Evolutionary conservation across 2,329 filamentous ascomycete genomes (phyloP).

Genomic region (Fusarium sp.): DNA sequence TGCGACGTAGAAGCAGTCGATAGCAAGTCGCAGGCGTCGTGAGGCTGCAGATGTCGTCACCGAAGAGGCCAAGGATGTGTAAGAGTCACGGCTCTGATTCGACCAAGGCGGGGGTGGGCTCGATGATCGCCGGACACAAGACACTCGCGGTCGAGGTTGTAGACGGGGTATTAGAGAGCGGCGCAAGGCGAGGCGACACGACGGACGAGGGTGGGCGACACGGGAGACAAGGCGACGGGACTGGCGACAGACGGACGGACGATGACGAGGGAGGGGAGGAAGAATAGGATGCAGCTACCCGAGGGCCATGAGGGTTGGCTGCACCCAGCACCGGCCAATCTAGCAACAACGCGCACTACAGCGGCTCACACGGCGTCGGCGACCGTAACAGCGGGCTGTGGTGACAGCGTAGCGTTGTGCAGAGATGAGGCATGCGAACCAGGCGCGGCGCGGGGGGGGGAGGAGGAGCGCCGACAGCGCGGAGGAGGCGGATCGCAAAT

Average conservation of each 20-base stretch:
- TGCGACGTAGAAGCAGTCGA: conserved; percentile 43
- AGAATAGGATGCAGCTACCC: conserved; percentile 45
- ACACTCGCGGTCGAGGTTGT: conserved; percentile 14
- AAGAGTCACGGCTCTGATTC: conserved; percentile 33
- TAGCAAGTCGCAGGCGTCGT: conserved; percentile 29
- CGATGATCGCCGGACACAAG: conserved; percentile 30
- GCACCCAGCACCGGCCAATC: conserved; percentile 35
- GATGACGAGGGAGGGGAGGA: conserved; percentile 22
- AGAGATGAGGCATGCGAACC: conserved; percentile 52
- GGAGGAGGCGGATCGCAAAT: conserved; percentile 30
- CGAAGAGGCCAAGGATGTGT: conserved; percentile 23
- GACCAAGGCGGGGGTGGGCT: conserved; percentile 21
- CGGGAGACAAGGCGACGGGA: conserved; percentile 19
- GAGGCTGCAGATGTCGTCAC: conserved; percentile 41
- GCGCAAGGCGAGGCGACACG: conserved; percentile 22
- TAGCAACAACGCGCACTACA: conserved; percentile 40
- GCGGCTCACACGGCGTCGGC: conserved; percentile 41
- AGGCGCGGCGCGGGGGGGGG: conserved; percentile 37
- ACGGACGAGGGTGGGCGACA: conserved; percentile 22
- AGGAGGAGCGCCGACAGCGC: conserved; percentile 29
- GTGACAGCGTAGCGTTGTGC: conserved; percentile 47
- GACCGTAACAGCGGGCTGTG: conserved; percentile 40
- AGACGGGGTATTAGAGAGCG: conserved; percentile 17
- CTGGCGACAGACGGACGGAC: conserved; percentile 13
- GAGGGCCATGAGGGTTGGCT: conserved; percentile 44